phyloP scores from a whole-genome alignment of 257 asterid species.

The Ehretia macrophylla region DNA sequence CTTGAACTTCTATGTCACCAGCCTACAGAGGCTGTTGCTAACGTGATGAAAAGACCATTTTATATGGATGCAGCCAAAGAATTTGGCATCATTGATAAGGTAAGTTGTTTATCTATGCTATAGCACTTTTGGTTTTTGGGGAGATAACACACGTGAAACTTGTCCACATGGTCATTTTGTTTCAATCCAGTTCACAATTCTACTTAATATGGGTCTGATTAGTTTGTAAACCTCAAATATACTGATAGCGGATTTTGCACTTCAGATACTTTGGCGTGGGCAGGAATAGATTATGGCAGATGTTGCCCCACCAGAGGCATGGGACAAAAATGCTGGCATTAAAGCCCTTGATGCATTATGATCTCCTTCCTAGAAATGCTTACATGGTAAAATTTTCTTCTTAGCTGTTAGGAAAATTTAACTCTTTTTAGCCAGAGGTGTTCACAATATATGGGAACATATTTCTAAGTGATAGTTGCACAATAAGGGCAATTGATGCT shows the following conservation, averaged over 20 bases:
- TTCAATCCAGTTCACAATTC: not conserved
- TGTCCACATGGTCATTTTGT: not conserved
- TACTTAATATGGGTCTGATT: not conserved
- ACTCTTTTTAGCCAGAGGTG: too few relatives aligned
- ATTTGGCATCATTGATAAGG: slow-evolving; percentile 88
- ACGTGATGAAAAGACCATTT: slow-evolving; percentile 60
- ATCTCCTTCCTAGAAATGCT: slow-evolving; percentile 17
- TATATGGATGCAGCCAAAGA: slow-evolving; percentile 89
- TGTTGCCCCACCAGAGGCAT: slow-evolving; percentile 59
- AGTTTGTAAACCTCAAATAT: not conserved
- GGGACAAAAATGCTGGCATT: slow-evolving; percentile 78
- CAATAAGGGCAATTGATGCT: not conserved
- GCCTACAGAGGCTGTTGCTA: slow-evolving; percentile 68
- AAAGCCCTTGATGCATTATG: slow-evolving; percentile 54
- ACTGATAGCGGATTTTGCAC: slow-evolving; percentile 23
- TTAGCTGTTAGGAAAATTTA: not conserved
- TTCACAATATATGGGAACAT: not conserved
- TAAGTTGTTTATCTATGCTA: slow-evolving; percentile 21
- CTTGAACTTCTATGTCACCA: slow-evolving; percentile 24
- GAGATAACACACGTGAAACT: too few relatives aligned
- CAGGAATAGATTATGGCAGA: slow-evolving; percentile 72
- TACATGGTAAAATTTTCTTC: slow-evolving; percentile 30
- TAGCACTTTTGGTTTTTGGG: not conserved
- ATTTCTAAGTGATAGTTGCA: not conserved
- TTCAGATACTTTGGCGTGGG: slow-evolving; percentile 82